A percentile compares a stretch with the other conserved stretches of the same genome.
Conservation (phyloP, 2,329 filamentous ascomycete species). For the Furcasterigmium furcatum region DNA sequence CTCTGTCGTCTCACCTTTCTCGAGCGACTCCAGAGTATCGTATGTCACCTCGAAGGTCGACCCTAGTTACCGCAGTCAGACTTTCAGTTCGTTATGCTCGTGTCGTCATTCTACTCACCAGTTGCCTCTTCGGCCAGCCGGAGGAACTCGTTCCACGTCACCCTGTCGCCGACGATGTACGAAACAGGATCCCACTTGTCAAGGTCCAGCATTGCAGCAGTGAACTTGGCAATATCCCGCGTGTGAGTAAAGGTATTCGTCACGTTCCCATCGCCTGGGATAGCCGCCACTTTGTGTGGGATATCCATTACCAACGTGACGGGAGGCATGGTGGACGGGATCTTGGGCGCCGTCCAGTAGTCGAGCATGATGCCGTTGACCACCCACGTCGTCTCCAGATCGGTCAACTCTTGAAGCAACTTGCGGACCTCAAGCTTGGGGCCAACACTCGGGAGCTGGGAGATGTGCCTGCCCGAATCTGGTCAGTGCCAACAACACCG, state of each 20-base stretch:
- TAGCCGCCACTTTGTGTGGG: constrained; percentile 35
- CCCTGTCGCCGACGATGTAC: constrained; percentile 31
- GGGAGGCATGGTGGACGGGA: constrained; percentile 32
- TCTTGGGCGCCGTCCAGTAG: constrained; percentile 35
- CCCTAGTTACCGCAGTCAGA: constrained; percentile 13
- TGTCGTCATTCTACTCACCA: constrained; percentile 27
- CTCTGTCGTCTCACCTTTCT: constrained; percentile 27
- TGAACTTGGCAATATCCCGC: constrained; percentile 42
- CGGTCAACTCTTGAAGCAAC: constrained; percentile 19
- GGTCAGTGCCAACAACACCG: not conserved
- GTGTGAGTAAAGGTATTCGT: constrained; percentile 43
- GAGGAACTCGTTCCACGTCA: constrained; percentile 41
- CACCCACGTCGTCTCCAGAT: constrained; percentile 32
- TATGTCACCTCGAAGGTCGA: constrained; percentile 29
- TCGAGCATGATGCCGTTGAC: constrained; percentile 41
- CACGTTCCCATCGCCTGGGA: constrained; percentile 43
- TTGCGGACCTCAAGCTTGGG: constrained; percentile 7
- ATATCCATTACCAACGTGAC: constrained; percentile 40
- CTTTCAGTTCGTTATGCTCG: not conserved
- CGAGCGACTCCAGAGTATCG: constrained; percentile 26
- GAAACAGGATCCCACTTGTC: constrained; percentile 37
- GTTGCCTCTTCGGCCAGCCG: constrained; percentile 27
- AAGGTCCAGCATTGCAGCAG: constrained; percentile 34
- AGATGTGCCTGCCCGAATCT: not conserved
- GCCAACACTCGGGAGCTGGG: not conserved